These are phyloP conservation scores for Saksenaea oblongispora DNA, from an alignment of 371 early-diverging fungal species.

Conservation along the genomic window DNA sequence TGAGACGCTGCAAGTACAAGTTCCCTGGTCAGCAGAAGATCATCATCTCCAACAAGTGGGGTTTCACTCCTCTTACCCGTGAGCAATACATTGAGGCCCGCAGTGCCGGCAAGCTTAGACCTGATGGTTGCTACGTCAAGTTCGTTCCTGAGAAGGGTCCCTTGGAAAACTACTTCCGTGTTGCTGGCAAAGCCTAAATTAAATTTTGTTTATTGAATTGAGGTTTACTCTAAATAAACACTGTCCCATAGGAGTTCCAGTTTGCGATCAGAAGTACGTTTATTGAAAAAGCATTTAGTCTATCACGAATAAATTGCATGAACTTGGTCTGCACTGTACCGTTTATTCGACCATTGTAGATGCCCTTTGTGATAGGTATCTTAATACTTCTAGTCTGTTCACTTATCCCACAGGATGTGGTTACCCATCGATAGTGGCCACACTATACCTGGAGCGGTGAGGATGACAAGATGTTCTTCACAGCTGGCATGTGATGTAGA, in stretches of 20 bases:
- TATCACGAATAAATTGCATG: too few relatives aligned
- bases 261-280: too few relatives aligned
- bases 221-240: conserved; percentile 4
- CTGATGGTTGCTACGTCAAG: conserved; percentile 98
- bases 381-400: too few relatives aligned
- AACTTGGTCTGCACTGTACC: too few relatives aligned
- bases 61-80: conserved; percentile 98
- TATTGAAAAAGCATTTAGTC: too few relatives aligned
- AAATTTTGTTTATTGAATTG: conserved; percentile 7
- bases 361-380: too few relatives aligned
- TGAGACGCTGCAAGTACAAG: conserved; percentile 98
- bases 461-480: too few relatives aligned
- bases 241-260: background rate
- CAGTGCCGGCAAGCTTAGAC: conserved; percentile 80
- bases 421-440: too few relatives aligned
- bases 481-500: too few relatives aligned
- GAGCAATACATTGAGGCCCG: conserved; percentile 90
- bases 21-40: conserved; percentile 99
- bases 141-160: conserved; percentile 92
- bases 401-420: too few relatives aligned
- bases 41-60: conserved; percentile 99
- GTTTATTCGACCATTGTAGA: too few relatives aligned
- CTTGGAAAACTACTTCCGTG: conserved; percentile 62
- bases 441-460: too few relatives aligned
- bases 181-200: conserved; percentile 33